Base-by-base conservation (phyloP, 345 rosid genomes). In the Eucalyptus marginata region DNA sequence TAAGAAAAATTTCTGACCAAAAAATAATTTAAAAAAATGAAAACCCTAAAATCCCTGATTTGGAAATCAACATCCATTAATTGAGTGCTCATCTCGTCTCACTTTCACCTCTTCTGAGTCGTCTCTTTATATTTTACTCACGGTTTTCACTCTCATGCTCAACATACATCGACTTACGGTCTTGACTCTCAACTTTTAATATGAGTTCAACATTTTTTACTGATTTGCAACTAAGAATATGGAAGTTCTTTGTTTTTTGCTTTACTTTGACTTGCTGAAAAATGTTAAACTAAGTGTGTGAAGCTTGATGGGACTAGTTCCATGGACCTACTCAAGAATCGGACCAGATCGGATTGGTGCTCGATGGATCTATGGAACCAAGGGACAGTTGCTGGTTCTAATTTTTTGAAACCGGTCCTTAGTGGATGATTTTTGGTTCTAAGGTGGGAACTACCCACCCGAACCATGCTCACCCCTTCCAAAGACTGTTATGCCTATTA, bases 321-420 rank as follows among this genome's bases (percentile, higher is more conserved):
- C 40, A 36, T 36, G 40, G 40, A 52, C 10, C 4, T 10, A 18
- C 3, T 0, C 4, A 17, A 0, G 22, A 51, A 51, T 7, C 0
- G 0, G 3, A 46, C 47, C 1, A 46, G 47, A 51, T 51, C 0
- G 4, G 4, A 51, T 3, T 17, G 9, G 2, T 4, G 4, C 2
- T 51, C 0, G 4, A 3, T 7, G 56, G 24, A 52, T 52, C 4
- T 9, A 18, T 7, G 10, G 10, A 52, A 52, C 24, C 4, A 52
- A 18, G 7, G 9, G 47, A 0, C 22, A 0, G 0, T 51, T 51
- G 4, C 0, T 2, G 2, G 0, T 17, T 51, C 0, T 51, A 51
- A 51, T 51, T 7, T 51, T 51, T 51, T 1, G 3, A 2, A 51
- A 51, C 0, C 0, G 0, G 0, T 51, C 4, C 22, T 51, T 51